A percentile compares a stretch with the other conserved stretches of the same genome.
Conservation (phyloP, 495 filamentous ascomycete genomes). For the Aspergillus cavernicola region DNA sequence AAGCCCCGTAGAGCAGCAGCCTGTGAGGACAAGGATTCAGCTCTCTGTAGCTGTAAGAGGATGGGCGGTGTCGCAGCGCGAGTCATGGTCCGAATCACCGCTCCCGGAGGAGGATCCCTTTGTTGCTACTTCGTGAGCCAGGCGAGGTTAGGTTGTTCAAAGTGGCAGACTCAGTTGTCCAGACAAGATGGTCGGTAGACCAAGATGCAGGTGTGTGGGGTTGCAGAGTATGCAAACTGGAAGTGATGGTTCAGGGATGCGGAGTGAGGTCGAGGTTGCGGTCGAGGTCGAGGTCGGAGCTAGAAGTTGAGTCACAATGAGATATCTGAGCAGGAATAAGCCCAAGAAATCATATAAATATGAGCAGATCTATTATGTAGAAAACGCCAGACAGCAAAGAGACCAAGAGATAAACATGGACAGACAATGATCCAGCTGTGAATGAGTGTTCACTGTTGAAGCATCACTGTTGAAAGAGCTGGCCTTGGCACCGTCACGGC, state of each 20-base stretch:
- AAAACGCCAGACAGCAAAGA: background rate
- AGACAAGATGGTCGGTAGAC: background rate
- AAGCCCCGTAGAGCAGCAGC: conserved; percentile 62
- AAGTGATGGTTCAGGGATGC: background rate
- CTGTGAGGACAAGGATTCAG: conserved; percentile 58
- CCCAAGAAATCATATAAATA: background rate
- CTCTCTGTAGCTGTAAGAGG: conserved; percentile 58
- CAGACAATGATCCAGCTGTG: background rate
- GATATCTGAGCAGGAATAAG: no score
- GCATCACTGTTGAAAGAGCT: background rate
- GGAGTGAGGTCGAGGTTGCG: conserved; percentile 2
- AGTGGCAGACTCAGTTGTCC: background rate
- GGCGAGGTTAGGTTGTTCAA: background rate
- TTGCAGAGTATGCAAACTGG: background rate
- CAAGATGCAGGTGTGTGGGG: background rate
- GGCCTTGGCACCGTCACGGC: background rate
- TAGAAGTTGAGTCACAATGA: background rate
- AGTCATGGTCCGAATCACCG: conserved; percentile 44
- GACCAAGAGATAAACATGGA: no score
- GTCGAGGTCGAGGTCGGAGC: background rate
- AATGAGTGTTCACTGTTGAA: background rate
- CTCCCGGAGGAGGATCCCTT: conserved; percentile 21
- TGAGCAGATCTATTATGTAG: background rate
- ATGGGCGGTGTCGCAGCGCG: conserved; percentile 49
- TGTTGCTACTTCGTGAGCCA: background rate